Percentiles rank a stretch among this genome's conserved stretches.
phyloP scores from a whole-genome alignment of 2,329 filamentous ascomycete genomes.

The Diaporthe longicolla region DNA sequence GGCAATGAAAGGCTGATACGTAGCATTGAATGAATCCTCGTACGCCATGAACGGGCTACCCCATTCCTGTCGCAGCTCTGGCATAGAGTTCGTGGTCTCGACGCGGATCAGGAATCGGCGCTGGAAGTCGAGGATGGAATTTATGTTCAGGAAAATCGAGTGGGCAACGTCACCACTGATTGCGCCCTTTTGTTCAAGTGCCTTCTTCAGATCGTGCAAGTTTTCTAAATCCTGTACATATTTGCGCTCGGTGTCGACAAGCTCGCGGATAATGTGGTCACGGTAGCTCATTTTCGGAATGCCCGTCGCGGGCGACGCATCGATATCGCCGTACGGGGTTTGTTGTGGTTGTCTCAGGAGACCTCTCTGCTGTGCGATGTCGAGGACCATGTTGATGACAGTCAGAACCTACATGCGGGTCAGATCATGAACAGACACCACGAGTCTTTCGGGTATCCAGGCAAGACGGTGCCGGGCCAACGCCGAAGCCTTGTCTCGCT shows the following conservation, averaged over 20 bases:
- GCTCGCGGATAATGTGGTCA: slow-evolving; percentile 90
- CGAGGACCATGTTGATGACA: slow-evolving; percentile 92
- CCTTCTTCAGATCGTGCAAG: slow-evolving; percentile 90
- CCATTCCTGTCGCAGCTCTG: slow-evolving; percentile 86
- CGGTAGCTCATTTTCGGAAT: slow-evolving; percentile 77
- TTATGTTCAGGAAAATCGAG: slow-evolving; percentile 96
- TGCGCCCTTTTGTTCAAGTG: slow-evolving; percentile 87
- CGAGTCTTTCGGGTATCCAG: slow-evolving; percentile 14
- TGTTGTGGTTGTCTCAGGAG: slow-evolving; percentile 73
- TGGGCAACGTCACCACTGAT: slow-evolving; percentile 92
- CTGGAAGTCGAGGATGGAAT: slow-evolving; percentile 94
- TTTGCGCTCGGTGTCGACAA: slow-evolving; percentile 95
- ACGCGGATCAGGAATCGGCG: slow-evolving; percentile 94
- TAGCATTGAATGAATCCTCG: slow-evolving; percentile 84
- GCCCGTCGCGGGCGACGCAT: slow-evolving; percentile 63
- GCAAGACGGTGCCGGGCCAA: not conserved
- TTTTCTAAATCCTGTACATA: slow-evolving; percentile 98
- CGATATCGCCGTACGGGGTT: slow-evolving; percentile 54
- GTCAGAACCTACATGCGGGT: slow-evolving; percentile 76
- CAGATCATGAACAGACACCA: slow-evolving; percentile 17
- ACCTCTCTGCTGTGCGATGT: slow-evolving; percentile 84
- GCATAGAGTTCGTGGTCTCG: slow-evolving; percentile 92
- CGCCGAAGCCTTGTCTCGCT: not conserved
- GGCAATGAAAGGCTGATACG: slow-evolving; percentile 97
- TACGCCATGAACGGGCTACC: slow-evolving; percentile 90